These are phyloP conservation scores for Coemansia sp. DNA, from an alignment of 192 early-diverging fungal species.

Conservation along the genomic window DNA sequence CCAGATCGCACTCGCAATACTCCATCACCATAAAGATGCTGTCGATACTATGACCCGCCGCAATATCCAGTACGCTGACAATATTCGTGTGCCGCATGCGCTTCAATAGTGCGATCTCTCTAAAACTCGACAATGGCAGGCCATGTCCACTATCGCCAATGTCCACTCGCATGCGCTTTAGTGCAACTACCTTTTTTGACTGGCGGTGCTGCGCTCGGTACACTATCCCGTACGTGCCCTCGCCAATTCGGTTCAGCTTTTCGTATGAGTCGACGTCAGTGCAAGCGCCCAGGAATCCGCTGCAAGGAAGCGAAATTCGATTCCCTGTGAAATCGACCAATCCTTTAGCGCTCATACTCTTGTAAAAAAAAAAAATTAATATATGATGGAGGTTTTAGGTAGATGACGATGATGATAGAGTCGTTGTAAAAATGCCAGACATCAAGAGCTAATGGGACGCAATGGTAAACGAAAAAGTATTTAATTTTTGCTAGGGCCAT, in stretches of 20 bases:
- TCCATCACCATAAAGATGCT: conserved; percentile 92
- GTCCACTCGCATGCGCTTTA: conserved; percentile 69
- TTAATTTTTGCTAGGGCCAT: no score
- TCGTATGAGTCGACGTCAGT: conserved; percentile 86
- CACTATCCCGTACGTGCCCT: conserved; percentile 93
- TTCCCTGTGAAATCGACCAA: conserved; percentile 37
- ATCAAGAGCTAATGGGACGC: no score
- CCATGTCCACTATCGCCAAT: conserved; percentile 51
- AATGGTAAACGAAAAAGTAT: no score
- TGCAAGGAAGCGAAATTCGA: conserved; percentile 12
- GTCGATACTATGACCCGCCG: conserved; percentile 69
- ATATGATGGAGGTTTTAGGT: no score
- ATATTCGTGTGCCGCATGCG: conserved; percentile 73
- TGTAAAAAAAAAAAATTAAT: not conserved
- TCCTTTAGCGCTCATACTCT: not conserved
- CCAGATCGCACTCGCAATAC: conserved; percentile 70
- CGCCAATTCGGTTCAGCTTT: conserved; percentile 87
- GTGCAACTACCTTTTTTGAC: conserved; percentile 57
- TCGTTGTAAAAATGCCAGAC: no score
- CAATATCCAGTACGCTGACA: conserved; percentile 72
- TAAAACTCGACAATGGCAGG: conserved; percentile 71
- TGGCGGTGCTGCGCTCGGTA: conserved; percentile 68
- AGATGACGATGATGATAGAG: no score
- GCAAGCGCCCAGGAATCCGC: conserved; percentile 67
- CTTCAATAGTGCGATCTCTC: conserved; percentile 76